Percentiles rank a stretch among this genome's conserved stretches.
These are phyloP conservation scores for Hyphopichia pseudoburtonii DNA, from an alignment of 1,139 yeast genomes.

Conservation along the genomic window DNA sequence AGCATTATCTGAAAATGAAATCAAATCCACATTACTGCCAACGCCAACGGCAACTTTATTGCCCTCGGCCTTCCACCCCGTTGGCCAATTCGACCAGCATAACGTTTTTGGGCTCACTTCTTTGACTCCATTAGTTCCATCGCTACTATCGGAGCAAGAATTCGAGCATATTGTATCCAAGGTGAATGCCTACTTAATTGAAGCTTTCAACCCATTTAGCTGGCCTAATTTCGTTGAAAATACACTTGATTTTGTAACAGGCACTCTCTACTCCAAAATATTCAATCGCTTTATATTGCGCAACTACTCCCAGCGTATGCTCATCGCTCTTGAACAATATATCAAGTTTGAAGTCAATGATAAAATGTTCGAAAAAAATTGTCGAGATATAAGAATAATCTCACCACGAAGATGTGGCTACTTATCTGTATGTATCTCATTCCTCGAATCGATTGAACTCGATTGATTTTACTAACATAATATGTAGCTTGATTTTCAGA, in stretches of 20 bases:
- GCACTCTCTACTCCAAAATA: slow-evolving; percentile 27
- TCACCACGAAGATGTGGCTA: slow-evolving; percentile 60
- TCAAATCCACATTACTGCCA: no score
- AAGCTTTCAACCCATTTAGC: slow-evolving; percentile 41
- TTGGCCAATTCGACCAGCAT: slow-evolving; percentile 37
- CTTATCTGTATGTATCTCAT: slow-evolving; percentile 47
- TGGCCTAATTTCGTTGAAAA: slow-evolving; percentile 39
- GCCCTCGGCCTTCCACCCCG: slow-evolving; percentile 33
- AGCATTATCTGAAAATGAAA: slow-evolving; percentile 35
- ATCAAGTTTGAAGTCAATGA: slow-evolving; percentile 40
- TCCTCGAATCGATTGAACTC: no score
- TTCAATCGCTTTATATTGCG: slow-evolving; percentile 16
- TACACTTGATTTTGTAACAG: slow-evolving; percentile 48
- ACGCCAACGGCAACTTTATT: no score
- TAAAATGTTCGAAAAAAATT: slow-evolving; percentile 14
- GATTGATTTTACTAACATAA: slow-evolving; percentile 13
- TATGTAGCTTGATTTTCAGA: slow-evolving; percentile 45
- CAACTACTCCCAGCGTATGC: slow-evolving; percentile 24
- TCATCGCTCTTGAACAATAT: slow-evolving; percentile 46
- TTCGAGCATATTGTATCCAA: slow-evolving; percentile 38
- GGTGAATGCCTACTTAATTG: slow-evolving; percentile 45
- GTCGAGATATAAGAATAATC: slow-evolving; percentile 38
- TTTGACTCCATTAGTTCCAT: slow-evolving; percentile 51
- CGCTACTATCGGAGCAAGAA: slow-evolving; percentile 34
- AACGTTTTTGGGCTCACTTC: slow-evolving; percentile 54